Base-by-base conservation (phyloP, 139 green algal species). In the Chlorella sp. region DNA sequence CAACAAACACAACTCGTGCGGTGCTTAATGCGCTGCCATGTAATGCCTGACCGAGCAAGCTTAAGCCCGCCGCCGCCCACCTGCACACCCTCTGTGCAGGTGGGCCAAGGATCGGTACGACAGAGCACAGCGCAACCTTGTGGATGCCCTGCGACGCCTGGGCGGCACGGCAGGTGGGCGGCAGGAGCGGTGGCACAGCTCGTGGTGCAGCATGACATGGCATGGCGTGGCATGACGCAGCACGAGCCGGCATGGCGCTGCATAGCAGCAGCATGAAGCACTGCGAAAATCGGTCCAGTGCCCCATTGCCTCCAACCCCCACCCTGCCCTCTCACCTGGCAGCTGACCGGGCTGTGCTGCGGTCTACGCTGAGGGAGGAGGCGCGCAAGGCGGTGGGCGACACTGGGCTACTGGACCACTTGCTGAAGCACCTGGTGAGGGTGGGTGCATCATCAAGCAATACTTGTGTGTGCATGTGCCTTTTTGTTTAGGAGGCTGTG, bases 321-420 rank as follows among this genome's bases (percentile, higher is more conserved):
- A 3, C 28, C 41, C 41, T 63, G 39, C 41, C 20, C 5, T 18
- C 69, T 41, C 34, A 13, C 3, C 15, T 4, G 2, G 51, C 75
- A 82, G 75, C 91, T 2, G 81, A 88, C 30, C 64, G 82, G 18
- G 78, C 87, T 0, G 87, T 94, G 28, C 87, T 93, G 81, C 86
- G 91, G 6, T 83, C 86, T 2, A 57, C 26, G n/a, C 84, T 94
- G 65, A 72, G 91, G 17, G 91, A 94, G 18, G 91, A 93, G 82
- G 91, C 91, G 6, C 86, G 91, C 71, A 91, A 85, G 71, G 62
- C 81, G 17, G 87, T 94, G 18, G 91, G 91, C 5, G 91, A 94
- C 85, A 94, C 89, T 17, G 91, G 91, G 0, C 85, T 94, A 74
- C 87, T 94, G 73, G 91, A 94, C 87, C 91, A 94, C 82, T 63